Base-by-base conservation (phyloP, 202 grass and related monocot species). In the Tripidium arundinaceum region DNA sequence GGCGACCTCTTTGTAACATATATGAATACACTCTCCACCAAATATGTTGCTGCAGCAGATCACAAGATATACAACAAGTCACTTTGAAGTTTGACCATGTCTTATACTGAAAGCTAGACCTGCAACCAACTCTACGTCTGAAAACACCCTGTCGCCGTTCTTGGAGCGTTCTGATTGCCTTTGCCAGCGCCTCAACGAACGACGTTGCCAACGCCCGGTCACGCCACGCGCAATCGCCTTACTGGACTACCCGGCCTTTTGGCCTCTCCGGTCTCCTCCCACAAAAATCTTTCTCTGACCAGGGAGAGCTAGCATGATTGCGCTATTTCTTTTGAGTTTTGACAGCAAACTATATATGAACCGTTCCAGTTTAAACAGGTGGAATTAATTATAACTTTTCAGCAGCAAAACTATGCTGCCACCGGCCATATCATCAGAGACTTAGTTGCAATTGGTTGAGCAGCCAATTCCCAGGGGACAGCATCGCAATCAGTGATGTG, bases 391-490 rank as follows among this genome's bases (percentile, higher is more conserved):
- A 4, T 38, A 28, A 47, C 9, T 62, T 78, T n/a, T 62, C 65
- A 15, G 4, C 74, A 84, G 15, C 22, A 54, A 49, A 77, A 57
- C 21, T 79, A 68, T 62, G 75, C 60, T 74, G 50, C 61, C 25
- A 61, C 68, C 43, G 47, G 49, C 62, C 81, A 37, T 37, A 27
- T 65, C 45, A 45, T 45, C 16, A 62, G 49, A 21, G 46, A 63
- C 60, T 49, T 59, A 25, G 24, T 60, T 60, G 38, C 11, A 18
- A 58, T 76, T 84, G 70, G 60, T 25, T 66, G 80, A 69, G 52
- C 76, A 34, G 76, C 58, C 40, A 49, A 81, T 77, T 89, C 49
- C 8, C 39, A 77, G 60, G 79, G 74, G 77, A 82, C 74, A 90
- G 12, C 62, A 49, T 85, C 78, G 19, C 74, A 6, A 70, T 84